These are phyloP conservation scores for Orbilia javanica DNA, from an alignment of 2,329 filamentous ascomycete genomes.

Conservation along the genomic window DNA sequence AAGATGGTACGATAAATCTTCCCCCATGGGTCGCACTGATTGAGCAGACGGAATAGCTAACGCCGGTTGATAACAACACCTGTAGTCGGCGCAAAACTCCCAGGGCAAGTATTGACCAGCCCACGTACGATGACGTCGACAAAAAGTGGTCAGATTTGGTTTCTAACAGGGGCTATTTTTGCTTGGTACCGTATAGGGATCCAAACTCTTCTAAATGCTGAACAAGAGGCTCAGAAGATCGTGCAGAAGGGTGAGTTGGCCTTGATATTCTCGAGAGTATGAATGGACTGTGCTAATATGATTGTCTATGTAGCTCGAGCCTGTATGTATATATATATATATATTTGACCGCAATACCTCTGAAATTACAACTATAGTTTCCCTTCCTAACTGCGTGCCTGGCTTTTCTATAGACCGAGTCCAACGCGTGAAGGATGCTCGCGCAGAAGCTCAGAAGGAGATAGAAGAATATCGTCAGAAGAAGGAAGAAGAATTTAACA, in stretches of 20 bases:
- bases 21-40: not conserved
- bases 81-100: constrained; percentile 96
- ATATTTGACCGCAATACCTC: constrained; percentile 13
- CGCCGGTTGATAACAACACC: not conserved
- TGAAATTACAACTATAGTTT: not conserved
- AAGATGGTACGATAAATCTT: constrained; percentile 38
- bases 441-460: constrained; percentile 96
- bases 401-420: constrained; percentile 77
- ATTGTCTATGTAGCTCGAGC: constrained; percentile 76
- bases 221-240: constrained; percentile 98
- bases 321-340: constrained; percentile 75
- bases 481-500: constrained; percentile 95
- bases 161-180: constrained; percentile 34
- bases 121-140: not conserved
- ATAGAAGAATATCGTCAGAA: constrained; percentile 90
- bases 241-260: constrained; percentile 83
- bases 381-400: constrained; percentile 31
- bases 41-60: constrained; percentile 1
- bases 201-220: constrained; percentile 74
- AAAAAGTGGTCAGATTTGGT: constrained; percentile 63
- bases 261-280: not conserved
- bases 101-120: constrained; percentile 74
- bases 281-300: constrained; percentile 33
- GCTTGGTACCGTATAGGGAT: constrained; percentile 45
- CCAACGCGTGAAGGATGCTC: constrained; percentile 96